Conservation (phyloP, 78 protist species). For the Dictyostelium purpureum region DNA sequence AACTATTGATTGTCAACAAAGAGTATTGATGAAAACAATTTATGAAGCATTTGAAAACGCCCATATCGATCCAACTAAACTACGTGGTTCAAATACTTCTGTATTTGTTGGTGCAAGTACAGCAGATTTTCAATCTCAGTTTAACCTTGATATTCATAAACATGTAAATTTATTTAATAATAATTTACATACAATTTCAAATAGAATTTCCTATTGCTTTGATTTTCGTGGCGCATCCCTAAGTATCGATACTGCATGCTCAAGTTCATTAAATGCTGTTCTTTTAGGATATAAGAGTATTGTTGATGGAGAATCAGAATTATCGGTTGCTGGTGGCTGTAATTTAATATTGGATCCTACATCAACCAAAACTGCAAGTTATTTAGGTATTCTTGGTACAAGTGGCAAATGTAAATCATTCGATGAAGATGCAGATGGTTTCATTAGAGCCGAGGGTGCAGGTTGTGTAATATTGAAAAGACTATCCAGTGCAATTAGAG, state of each 20-base stretch:
- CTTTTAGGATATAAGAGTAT: conserved; percentile 66
- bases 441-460: conserved; percentile 88
- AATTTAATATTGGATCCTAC: conserved; percentile 79
- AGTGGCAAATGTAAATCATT: conserved; percentile 81
- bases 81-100: conserved; percentile 61
- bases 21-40: too few relatives aligned
- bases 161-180: not conserved
- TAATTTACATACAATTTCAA: conserved; percentile 37
- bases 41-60: too few relatives aligned
- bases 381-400: conserved; percentile 59
- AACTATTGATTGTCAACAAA: too few relatives aligned
- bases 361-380: too few relatives aligned
- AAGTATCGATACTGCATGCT: conserved; percentile 92
- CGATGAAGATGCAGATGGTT: conserved; percentile 93
- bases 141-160: not conserved
- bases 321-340: conserved; percentile 86
- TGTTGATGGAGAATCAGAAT: conserved; percentile 26
- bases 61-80: conserved; percentile 9
- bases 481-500: not conserved
- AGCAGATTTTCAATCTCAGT: not conserved
- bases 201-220: conserved; percentile 83
- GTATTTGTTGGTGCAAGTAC: conserved; percentile 47
- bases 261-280: conserved; percentile 85
- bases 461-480: conserved; percentile 13
- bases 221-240: conserved; percentile 89